phyloP scores from a whole-genome alignment of 2,329 filamentous ascomycete genomes.

The Hymenoscyphus salicellus region DNA sequence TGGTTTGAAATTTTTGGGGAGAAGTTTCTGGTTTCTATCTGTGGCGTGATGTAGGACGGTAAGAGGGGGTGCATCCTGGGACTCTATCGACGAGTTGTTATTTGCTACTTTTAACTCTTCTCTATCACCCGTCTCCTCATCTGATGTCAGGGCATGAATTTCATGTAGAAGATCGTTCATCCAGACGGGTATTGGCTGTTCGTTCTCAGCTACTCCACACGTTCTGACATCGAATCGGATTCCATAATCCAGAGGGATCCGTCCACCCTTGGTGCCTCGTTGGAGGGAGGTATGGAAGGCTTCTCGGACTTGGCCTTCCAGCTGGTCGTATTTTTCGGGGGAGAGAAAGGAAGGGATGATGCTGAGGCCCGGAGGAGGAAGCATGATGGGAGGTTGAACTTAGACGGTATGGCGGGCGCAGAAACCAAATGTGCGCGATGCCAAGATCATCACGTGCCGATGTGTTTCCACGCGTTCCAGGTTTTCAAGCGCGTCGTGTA shows the following conservation, averaged over 20 bases:
- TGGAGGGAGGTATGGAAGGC: background rate
- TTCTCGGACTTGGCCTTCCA: constrained; percentile 4
- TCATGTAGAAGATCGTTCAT: constrained; percentile 3
- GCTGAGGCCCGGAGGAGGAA: constrained; percentile 4
- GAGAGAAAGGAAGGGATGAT: constrained; percentile 8
- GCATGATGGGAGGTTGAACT: background rate
- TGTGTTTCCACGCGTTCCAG: too few species aligned
- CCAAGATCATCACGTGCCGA: too few species aligned
- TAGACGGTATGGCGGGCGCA: too few species aligned
- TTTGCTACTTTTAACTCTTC: background rate
- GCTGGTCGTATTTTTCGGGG: background rate
- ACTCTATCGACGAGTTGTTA: background rate
- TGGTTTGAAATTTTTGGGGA: constrained; percentile 5
- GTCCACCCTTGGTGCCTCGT: constrained; percentile 6
- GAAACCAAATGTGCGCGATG: too few species aligned
- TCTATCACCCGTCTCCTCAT: background rate
- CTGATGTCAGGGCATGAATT: constrained; percentile 1
- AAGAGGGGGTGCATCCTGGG: constrained; percentile 2
- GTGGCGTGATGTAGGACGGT: constrained; percentile 3
- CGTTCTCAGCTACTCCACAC: constrained; percentile 5
- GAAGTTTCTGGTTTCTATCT: constrained; percentile 2
- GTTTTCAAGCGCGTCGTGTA: too few species aligned
- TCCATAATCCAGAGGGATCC: constrained; percentile 5
- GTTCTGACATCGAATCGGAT: constrained; percentile 9
- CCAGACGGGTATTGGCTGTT: constrained; percentile 5